phyloP scores from a whole-genome alignment of 2,329 filamentous ascomycete genomes.

The Lasiodiplodia sp. region DNA sequence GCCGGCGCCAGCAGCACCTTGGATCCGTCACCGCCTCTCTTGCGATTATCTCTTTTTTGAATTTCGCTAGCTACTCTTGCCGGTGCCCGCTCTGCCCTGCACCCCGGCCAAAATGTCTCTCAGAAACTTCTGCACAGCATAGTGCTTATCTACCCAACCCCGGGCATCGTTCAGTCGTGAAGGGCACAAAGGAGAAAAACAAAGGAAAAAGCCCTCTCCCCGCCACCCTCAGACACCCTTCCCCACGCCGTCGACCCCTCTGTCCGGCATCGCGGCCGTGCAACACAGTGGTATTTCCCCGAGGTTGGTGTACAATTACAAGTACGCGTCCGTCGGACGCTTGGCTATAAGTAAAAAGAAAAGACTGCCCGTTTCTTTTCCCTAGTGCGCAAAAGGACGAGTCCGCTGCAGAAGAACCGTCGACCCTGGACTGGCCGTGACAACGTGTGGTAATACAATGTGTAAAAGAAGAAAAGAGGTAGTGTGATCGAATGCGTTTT shows the following conservation, averaged over 20 bases:
- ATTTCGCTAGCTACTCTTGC: conserved; percentile 25
- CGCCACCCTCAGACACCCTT: neutral
- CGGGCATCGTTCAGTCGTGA: conserved; percentile 29
- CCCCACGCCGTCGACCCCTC: neutral
- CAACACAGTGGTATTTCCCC: conserved; percentile 10
- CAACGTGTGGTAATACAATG: conserved; percentile 30
- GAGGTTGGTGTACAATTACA: conserved; percentile 23
- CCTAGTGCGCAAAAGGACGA: conserved; percentile 11
- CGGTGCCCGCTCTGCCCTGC: neutral
- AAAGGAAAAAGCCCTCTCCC: conserved; percentile 2
- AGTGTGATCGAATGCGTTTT: conserved; percentile 25
- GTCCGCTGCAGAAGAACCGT: conserved; percentile 16
- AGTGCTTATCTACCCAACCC: conserved; percentile 26
- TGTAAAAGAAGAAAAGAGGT: conserved; percentile 26
- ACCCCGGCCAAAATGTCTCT: conserved; percentile 15
- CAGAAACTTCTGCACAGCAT: conserved; percentile 23
- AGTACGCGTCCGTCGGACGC: conserved; percentile 8
- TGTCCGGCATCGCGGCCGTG: neutral
- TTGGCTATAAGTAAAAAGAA: conserved; percentile 16
- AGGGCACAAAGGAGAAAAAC: conserved; percentile 18
- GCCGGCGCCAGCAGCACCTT: neutral
- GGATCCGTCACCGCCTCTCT: conserved; percentile 8
- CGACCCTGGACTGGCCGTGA: conserved; percentile 22
- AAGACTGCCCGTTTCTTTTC: conserved; percentile 26
- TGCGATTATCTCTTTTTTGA: conserved; percentile 8